Base-by-base conservation (phyloP, 1,284 basidiomycete genomes). In the Ganoderma leucocontextum region DNA sequence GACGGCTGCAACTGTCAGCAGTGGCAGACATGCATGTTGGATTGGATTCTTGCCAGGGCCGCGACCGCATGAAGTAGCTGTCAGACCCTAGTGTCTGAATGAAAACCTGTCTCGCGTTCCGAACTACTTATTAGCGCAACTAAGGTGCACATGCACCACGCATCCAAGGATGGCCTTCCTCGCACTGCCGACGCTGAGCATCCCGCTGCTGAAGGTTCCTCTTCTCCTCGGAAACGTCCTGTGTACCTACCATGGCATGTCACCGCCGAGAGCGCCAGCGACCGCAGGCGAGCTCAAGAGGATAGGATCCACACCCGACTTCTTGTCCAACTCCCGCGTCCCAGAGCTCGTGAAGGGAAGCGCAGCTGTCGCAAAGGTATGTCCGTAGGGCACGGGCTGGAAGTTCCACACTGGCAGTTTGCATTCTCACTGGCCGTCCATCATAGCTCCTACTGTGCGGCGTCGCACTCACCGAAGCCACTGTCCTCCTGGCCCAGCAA, bases 381-480 rank as follows among this genome's bases (percentile, higher is more conserved):
- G 57, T 12, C 6, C 44, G 9, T 29, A 29, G 10, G 8, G n/a
- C 47, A 3, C 10, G 12, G 1, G 12, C 22, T 29, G 29, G 29
- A 29, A 25, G 22, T 29, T 29, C 22, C 25, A 13, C 22, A 49
- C 22, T 25, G 3, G 12, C 47, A 17, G 29, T 1, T 29, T 29
- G 29, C 29, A 8, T 47, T 10, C n/a, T 22, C 1, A 22, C 22
- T 12, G 44, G n/a, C n/a, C 44, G 6, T 22, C n/a, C 15, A 4
- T 4, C n/a, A n/a, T 12, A 49, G 47, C 47, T 49, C 47, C 5
- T 49, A 22, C 47, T 49, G 9, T 49, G 47, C 47, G 22, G 47
- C 47, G 13, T 60, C n/a, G 36, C 66, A n/a, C 35, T 67, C 19
- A 33, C 38, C 13, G 67, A 68, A 29, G 55, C 60, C 6, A 42